Evolutionary conservation across 257 asterid species (phyloP), one percentile per base, ranked within the genome.

Genomic region (Solanum appendiculatum): DNA sequence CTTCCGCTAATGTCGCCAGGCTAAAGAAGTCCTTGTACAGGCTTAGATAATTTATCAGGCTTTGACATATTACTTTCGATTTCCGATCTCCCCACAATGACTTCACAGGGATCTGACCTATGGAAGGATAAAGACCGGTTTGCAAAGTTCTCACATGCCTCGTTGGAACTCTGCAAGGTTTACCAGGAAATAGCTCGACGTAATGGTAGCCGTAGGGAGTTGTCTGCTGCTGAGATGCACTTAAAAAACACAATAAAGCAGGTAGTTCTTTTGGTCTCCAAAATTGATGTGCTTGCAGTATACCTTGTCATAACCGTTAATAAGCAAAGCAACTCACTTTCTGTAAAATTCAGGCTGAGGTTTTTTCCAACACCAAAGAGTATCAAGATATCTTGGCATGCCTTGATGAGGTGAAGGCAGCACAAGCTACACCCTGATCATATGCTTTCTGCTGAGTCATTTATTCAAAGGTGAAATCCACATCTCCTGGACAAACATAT

Each of bases 151-250:
- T 98, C 96, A 58, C 91, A 58, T 69, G 97, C 99, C 82, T 97
- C 98, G 1, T 86, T 97, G 91, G 97, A 94, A 74, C 98, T 97
- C 21, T 95, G 97, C 34, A 90, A 90, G 90, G 95, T 94, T 69
- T 94, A 95, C 90, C 91, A 87, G 88, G 95, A 94, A 89, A 89
- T 93, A 89, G 91, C 96, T 48, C 81, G 25, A 86, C 83, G 74
- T 25, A 92, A 87, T 85, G 88, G 89, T 86, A 92, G 93, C 70
- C 91, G 90, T 16, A 88, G 89, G 88, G 98, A 95, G 89, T 89
- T 97, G 68, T 89, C 89, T 88, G 93, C 98, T 29, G 98, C 99
- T 12, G 98, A 95, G 91, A 94, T 93, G 99, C 99, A 94, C 91
- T 84, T 95, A 78, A 97, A 95, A 92, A 94, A 88, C 93, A 89